Percentiles rank a stretch among this genome's conserved stretches.
These are phyloP conservation scores for Hanseniaspora uvarum DNA, from an alignment of 1,139 yeast genomes.

Conservation along the genomic window DNA sequence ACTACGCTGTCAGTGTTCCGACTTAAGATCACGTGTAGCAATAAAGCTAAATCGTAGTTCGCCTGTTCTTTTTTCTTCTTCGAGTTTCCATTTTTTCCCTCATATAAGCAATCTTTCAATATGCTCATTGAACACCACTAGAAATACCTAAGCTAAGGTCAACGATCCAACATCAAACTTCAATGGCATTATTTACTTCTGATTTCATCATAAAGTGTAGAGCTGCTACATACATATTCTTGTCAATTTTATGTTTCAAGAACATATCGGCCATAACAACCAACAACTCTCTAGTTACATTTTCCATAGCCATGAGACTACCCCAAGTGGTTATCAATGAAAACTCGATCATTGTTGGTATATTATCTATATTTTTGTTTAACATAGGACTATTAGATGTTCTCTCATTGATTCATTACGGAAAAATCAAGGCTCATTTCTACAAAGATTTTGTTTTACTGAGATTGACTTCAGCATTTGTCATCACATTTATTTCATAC, in stretches of 20 bases:
- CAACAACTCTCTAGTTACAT: constrained; percentile 43
- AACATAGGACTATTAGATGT: constrained; percentile 44
- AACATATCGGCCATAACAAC: constrained; percentile 37
- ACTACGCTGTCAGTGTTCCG: too few relatives aligned
- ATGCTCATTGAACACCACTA: too few relatives aligned
- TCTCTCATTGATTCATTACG: constrained; percentile 43
- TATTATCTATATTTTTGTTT: constrained; percentile 39
- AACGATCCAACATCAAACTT: neutral
- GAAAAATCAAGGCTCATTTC: constrained; percentile 34
- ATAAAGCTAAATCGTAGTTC: too few relatives aligned
- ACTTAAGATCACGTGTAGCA: too few relatives aligned
- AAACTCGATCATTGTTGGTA: constrained; percentile 44
- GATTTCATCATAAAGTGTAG: constrained; percentile 42
- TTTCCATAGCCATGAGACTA: constrained; percentile 33
- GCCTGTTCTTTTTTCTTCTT: too few relatives aligned
- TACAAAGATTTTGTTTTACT: constrained; percentile 52
- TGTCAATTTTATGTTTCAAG: constrained; percentile 38
- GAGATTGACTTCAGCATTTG: constrained; percentile 50
- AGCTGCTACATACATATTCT: constrained; percentile 37
- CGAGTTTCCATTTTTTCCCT: too few relatives aligned
- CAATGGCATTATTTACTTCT: constrained; percentile 52
- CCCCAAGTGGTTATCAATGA: constrained; percentile 35
- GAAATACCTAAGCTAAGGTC: too few relatives aligned
- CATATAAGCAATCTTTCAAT: too few relatives aligned
- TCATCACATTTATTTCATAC: constrained; percentile 36